phyloP scores from a whole-genome alignment of 192 early-diverging fungal species.

The Entomortierella beljakovae region DNA sequence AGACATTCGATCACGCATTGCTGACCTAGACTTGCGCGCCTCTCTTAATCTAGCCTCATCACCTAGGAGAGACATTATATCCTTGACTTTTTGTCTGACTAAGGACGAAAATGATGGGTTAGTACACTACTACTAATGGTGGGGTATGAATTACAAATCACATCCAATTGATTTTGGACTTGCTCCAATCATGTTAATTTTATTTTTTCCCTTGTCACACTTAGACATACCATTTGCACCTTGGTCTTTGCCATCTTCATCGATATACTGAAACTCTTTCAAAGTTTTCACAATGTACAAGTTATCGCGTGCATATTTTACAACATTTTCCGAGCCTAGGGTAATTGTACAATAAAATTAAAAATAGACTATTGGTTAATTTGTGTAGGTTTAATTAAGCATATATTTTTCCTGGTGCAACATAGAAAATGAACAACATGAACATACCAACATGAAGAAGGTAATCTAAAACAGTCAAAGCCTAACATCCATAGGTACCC shows the following conservation, averaged over 20 bases:
- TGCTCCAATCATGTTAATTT: too few species aligned
- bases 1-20: slow-evolving; percentile 73
- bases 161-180: too few species aligned
- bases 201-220: background rate
- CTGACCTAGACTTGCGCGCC: slow-evolving; percentile 73
- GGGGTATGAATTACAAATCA: too few species aligned
- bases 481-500: slow-evolving; percentile 64
- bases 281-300: slow-evolving; percentile 94
- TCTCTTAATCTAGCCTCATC: slow-evolving; percentile 84
- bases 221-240: slow-evolving; percentile 80
- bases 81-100: slow-evolving; percentile 96
- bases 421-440: background rate
- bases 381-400: background rate
- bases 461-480: slow-evolving; percentile 87
- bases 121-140: too few species aligned
- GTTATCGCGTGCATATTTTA: slow-evolving; percentile 90
- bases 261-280: slow-evolving; percentile 96
- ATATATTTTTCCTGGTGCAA: too few species aligned
- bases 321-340: slow-evolving; percentile 87
- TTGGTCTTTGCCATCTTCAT: slow-evolving; percentile 92
- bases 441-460: slow-evolving; percentile 71
- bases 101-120: too few species aligned
- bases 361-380: background rate
- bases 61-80: slow-evolving; percentile 81
- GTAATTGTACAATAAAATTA: background rate